Base-by-base conservation (phyloP, 2,329 filamentous ascomycete genomes). In the Paraphoma chrysanthemicola region DNA sequence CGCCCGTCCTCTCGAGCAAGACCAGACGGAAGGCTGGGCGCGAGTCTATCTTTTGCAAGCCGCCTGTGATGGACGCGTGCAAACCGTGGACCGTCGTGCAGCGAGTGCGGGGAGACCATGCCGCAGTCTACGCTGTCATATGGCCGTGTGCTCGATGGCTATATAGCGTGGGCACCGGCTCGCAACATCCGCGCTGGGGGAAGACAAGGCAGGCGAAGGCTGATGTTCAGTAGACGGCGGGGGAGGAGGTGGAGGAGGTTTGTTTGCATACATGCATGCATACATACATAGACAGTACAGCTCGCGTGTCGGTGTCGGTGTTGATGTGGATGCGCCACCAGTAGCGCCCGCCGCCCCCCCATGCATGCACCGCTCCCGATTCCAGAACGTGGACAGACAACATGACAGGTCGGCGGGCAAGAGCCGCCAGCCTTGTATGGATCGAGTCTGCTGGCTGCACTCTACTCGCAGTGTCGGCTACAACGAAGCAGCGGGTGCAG, bases 41-140 rank as follows among this genome's bases (percentile, higher is more conserved):
- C 14, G 28, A 8, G 16, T 33, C 18, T 43, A n/a, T 51, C n/a
- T 23, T 18, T 33, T n/a, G 18, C 41, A 28, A 29, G 43, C 41
- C 45, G 43, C 18, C 31, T 11, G 48, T 42, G 46, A 23, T 17
- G 18, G 17, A 28, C 18, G 51, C 53, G 47, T 44, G 55, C 49
- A 56, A 62, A 52, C 56, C 58, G 43, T 50, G 18, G 18, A 50
- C 31, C 44, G 44, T 33, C 23, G 14, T 7, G 47, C 47, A 49
- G 47, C 16, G 43, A 23, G 43, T 45, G 43, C 43, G 17, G 43
- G 43, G 43, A 30, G 43, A 14, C 28, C 18, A 45, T 42, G n/a
- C n/a, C 33, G 23, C 23, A 23, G 23, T 23, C 23, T 23, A 23
- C 23, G 23, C 23, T 5, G 23, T 23, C 23, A 23, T 23, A 5